Evolutionary conservation across 306 rosid species (phyloP).

Genomic region (Abrus pulchellus): DNA sequence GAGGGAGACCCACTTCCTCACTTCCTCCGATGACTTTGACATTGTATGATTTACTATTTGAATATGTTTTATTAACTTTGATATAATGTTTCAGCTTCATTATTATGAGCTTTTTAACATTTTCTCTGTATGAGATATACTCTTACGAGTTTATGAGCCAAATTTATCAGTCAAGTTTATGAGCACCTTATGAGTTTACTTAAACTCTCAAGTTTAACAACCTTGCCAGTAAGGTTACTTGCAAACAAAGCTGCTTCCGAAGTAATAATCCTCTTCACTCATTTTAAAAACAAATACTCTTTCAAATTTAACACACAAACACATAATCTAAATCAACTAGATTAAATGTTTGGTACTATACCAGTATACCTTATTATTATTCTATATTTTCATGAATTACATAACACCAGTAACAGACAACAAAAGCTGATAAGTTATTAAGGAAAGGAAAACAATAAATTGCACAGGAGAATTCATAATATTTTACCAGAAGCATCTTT

Average conservation of each 20-base stretch:
- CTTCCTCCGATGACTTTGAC: too few relatives aligned
- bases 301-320: not conserved
- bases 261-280: conserved; percentile 22
- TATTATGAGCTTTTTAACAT: too few relatives aligned
- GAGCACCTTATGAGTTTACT: too few relatives aligned
- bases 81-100: too few relatives aligned
- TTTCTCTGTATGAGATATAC: too few relatives aligned
- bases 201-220: too few relatives aligned
- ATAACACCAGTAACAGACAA: conserved; percentile 31
- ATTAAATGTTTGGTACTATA: not conserved
- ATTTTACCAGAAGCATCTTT: conserved; percentile 84
- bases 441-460: conserved; percentile 21
- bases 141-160: too few relatives aligned
- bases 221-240: not conserved
- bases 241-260: conserved; percentile 16
- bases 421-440: conserved; percentile 4
- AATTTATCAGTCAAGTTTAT: too few relatives aligned
- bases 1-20: too few relatives aligned
- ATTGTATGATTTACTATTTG: too few relatives aligned
- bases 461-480: conserved; percentile 13
- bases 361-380: conserved; percentile 21
- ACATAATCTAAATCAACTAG: conserved; percentile 1
- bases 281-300: not conserved
- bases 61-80: too few relatives aligned
- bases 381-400: conserved; percentile 20